These are phyloP conservation scores for Fusarium sp. DNA, from an alignment of 2,329 filamentous ascomycete genomes.

Conservation along the genomic window DNA sequence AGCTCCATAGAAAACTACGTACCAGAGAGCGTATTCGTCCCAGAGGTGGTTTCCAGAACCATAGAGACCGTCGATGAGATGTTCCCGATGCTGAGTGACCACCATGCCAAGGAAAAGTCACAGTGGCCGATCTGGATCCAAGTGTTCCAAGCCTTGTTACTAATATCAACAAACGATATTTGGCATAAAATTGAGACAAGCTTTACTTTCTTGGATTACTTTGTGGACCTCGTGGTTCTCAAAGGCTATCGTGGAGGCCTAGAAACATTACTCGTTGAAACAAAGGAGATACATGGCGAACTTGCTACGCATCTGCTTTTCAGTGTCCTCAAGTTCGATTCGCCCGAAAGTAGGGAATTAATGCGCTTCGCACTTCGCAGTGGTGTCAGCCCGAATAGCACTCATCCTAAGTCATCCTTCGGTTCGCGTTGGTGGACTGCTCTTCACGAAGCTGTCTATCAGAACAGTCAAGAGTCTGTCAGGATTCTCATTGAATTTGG, in stretches of 20 bases:
- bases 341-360: fast-evolving
- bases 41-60: fast-evolving
- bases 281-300: background rate
- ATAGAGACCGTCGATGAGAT: background rate
- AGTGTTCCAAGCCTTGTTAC: fast-evolving
- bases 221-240: background rate
- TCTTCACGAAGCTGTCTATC: background rate
- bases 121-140: background rate
- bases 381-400: background rate
- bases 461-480: background rate
- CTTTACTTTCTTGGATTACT: fast-evolving
- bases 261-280: fast-evolving
- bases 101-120: fast-evolving
- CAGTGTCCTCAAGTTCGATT: fast-evolving
- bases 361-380: background rate
- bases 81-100: background rate
- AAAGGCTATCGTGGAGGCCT: background rate
- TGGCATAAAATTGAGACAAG: background rate
- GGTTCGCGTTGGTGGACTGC: background rate
- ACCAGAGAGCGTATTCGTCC: too few relatives aligned
- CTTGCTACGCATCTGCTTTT: background rate
- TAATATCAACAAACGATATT: background rate
- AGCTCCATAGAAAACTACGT: too few relatives aligned
- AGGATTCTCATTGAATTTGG: background rate
- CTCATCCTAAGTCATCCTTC: fast-evolving